phyloP scores from a whole-genome alignment of 2,329 filamentous ascomycete species.

The Rutstroemia sp. region DNA sequence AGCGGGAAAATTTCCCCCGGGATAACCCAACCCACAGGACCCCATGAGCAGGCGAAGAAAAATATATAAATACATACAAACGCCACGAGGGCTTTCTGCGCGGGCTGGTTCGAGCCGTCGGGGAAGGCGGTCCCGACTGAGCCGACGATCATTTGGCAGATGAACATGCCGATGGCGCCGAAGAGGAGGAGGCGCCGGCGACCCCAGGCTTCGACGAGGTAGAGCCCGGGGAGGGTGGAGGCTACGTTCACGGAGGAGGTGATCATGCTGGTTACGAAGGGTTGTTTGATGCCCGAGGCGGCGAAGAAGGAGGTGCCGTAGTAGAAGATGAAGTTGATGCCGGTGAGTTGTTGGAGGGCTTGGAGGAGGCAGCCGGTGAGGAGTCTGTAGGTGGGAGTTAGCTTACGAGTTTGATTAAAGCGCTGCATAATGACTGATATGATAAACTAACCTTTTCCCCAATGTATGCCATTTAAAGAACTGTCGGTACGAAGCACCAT shows the following conservation, averaged over 20 bases:
- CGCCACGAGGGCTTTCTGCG: constrained; percentile 38
- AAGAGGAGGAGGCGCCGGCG: constrained; percentile 72
- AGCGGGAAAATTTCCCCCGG: constrained; percentile 87
- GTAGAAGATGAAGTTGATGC: constrained; percentile 91
- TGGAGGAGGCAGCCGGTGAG: constrained; percentile 2
- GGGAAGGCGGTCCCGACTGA: constrained; percentile 41
- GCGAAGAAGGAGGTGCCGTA: constrained; percentile 89
- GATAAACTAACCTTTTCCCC: not conserved
- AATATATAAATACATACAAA: constrained; percentile 51
- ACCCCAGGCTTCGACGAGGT: constrained; percentile 74
- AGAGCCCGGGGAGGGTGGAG: constrained; percentile 77
- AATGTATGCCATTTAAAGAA: constrained; percentile 7
- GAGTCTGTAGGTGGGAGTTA: not conserved
- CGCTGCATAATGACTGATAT: not conserved
- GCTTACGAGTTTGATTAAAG: not conserved
- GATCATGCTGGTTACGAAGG: constrained; percentile 79
- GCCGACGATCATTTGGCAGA: constrained; percentile 81
- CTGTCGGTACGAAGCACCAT: constrained; percentile 3
- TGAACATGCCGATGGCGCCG: constrained; percentile 73
- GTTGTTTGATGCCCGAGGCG: constrained; percentile 59
- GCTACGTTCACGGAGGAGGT: constrained; percentile 63
- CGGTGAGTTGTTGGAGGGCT: constrained; percentile 41
- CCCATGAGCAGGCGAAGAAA: constrained; percentile 9
- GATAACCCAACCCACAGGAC: constrained; percentile 58
- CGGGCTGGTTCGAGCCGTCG: constrained; percentile 35